Evolutionary conservation across 768 basidiomycete species (phyloP), one percentile per base, ranked within the genome.

Genomic region (Serendipita sp.): DNA sequence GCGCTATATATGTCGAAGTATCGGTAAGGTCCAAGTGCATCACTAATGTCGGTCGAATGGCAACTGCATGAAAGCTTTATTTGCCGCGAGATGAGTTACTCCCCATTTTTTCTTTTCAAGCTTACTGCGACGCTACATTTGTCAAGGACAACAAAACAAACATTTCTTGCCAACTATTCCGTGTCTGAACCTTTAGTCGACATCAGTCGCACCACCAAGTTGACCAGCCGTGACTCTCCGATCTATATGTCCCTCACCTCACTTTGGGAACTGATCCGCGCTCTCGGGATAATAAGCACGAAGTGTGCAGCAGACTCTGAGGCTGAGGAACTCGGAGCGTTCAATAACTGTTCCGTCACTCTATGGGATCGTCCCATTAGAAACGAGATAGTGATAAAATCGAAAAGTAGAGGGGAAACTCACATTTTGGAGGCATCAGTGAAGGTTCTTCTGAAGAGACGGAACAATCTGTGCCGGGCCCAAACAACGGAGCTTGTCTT

Each of bases 341-440:
- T 62, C 34, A 61, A 64, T 33, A 3, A 34, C 30, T 2, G 26
- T 43, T 34, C 22, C 42, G n/a, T 63, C 61, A 9, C 31, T 31
- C 61, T 62, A 34, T 24, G 28, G n/a, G 16, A 7, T 16, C 34
- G 14, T 16, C 17, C 14, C 16, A 2, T 4, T 41, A 31, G 22
- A 42, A 44, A n/a, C 28, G 17, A 22, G 26, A 13, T 24, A n/a
- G n/a, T n/a, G n/a, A 11, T 7, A 31, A 58, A n/a, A 58, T 5
- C 14, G 34, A n/a, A n/a, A 20, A 42, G 42, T 28, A 51, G 13
- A 51, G 13, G 22, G 13, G 9, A 24, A 51, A 26, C 69, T n/a
- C 60, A 76, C 78, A 71, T 74, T 75, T 60, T 72, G 70, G 4
- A 77, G 69, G 53, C 75, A 72, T 76, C 77, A 78, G 38, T 75